Evolutionary conservation across 23 red algal species (phyloP), one percentile per base, ranked within the genome.

Genomic region (Chondrus crispus): DNA sequence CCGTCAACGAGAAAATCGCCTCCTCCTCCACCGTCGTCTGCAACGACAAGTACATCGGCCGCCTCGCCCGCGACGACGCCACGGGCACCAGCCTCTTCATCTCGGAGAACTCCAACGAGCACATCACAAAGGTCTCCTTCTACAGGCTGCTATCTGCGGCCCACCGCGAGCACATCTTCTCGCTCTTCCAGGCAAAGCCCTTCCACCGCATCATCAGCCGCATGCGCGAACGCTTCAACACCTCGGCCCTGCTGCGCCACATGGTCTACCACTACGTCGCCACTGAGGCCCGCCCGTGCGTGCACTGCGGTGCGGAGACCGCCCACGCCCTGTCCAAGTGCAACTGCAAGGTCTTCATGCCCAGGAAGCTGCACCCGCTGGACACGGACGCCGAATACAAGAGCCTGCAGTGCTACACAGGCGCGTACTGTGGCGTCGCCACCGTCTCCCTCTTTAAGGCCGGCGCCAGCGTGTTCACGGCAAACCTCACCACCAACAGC

Each of bases 31-130:
- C 62, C 40, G 45, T 87, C 66, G 63, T 68, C 28, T 87, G 62
- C 68, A 37, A 49, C 6, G 60, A 87, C 45, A 28, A 48, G n/a
- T 87, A 87, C 84, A 39, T 87, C 46, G 84, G 84, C 4, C 64
- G 69, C 30, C 43, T 87, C n/a, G 84, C 84, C 12, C 84, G 84
- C 66, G 84, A 87, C 22, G 84, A 87, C 46, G 44, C 62, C n/a
- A 63, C 12, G 11, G 84, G 58, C 29, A 28, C 64, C 68, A 44
- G 64, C 35, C 69, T 70, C 84, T 87, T 87, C 66, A 74, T 87
- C 19, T 36, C 84, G 63, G n/a, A 26, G 8, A 66, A 87, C 45
- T 22, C 30, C 43, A 48, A 43, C 5, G 39, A 71, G 45, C 45
- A 87, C 45, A 38, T 74, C 26, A 46, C 69, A 5, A 66, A 87